Conservation (phyloP, 805 yeast species). For the Ogataea nonfermentans region DNA sequence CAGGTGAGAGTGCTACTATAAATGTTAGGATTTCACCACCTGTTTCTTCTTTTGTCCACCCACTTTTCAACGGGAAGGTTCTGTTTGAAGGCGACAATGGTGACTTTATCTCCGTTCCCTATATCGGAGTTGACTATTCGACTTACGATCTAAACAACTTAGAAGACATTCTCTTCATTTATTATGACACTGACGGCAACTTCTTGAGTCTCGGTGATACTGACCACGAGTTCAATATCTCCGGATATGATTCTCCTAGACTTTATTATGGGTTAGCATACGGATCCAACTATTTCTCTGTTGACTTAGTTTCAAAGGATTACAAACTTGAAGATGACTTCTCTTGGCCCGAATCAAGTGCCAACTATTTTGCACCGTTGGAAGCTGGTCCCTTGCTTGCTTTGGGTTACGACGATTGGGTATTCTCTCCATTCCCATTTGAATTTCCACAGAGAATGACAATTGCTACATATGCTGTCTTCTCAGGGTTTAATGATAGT, state of each 20-base stretch:
- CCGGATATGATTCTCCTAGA: constrained; percentile 4
- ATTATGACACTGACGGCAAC: not conserved
- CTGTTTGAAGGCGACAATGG: constrained; percentile 17
- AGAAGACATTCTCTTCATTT: constrained; percentile 2
- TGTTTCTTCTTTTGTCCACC: constrained; percentile 1
- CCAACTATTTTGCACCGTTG: constrained; percentile 6
- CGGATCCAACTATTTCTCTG: constrained; percentile 12
- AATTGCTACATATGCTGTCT: not conserved
- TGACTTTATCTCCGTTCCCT: constrained; percentile 15
- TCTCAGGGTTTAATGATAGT: constrained; percentile 4
- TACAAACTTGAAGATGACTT: constrained; percentile 14
- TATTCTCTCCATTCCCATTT: constrained; percentile 2
- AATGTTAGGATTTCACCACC: constrained; percentile 9
- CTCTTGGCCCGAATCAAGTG: constrained; percentile 13
- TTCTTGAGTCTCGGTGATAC: not conserved
- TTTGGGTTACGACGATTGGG: not conserved
- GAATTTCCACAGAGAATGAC: constrained; percentile 7
- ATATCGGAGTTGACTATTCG: constrained; percentile 16
- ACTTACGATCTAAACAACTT: constrained; percentile 12
- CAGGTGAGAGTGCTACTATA: constrained; percentile 11
- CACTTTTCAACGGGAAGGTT: constrained; percentile 15
- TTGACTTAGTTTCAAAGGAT: constrained; percentile 14
- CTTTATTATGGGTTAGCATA: constrained; percentile 12
- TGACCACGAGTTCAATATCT: not conserved
- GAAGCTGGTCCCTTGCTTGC: not conserved